A percentile compares a stretch with the other conserved stretches of the same genome.
These are phyloP conservation scores for Pachysolen tannophilus DNA, from an alignment of 805 yeast genomes.

Conservation along the genomic window DNA sequence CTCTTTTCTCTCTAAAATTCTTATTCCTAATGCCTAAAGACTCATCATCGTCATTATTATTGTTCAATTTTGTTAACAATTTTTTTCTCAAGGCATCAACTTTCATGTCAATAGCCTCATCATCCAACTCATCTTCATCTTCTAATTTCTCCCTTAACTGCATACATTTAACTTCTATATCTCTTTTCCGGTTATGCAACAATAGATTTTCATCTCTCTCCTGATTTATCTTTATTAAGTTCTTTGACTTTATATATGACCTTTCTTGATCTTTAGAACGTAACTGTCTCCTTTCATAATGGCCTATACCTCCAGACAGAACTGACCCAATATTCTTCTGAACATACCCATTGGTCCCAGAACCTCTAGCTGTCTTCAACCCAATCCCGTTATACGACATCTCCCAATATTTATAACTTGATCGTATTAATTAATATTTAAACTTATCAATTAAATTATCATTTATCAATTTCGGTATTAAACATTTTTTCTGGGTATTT, in stretches of 20 bases:
- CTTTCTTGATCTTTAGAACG: constrained; percentile 12
- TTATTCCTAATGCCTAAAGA: background rate
- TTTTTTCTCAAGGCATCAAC: constrained; percentile 21
- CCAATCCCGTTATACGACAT: constrained; percentile 59
- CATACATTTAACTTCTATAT: constrained; percentile 38
- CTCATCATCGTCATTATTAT: background rate
- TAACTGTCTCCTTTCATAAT: constrained; percentile 28
- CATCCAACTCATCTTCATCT: constrained; percentile 32
- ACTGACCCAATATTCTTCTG: constrained; percentile 32
- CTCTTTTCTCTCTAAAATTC: constrained; percentile 1
- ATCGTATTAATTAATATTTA: too few relatives aligned
- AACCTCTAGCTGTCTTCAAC: constrained; percentile 46
- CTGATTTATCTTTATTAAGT: constrained; percentile 5
- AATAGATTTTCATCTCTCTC: constrained; percentile 20
- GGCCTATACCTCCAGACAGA: constrained; percentile 27
- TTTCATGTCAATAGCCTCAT: constrained; percentile 23
- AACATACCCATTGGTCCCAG: constrained; percentile 57
- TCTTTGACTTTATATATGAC: constrained; percentile 7
- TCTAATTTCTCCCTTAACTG: constrained; percentile 45
- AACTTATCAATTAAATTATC: too few relatives aligned
- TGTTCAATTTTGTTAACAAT: constrained; percentile 9
- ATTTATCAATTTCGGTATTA: too few relatives aligned
- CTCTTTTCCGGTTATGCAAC: constrained; percentile 28
- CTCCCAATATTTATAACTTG: too few relatives aligned
- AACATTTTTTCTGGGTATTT: too few relatives aligned